Evolutionary conservation across 257 asterid genomes (phyloP).

Genomic region (Solanum tarapatanum): DNA sequence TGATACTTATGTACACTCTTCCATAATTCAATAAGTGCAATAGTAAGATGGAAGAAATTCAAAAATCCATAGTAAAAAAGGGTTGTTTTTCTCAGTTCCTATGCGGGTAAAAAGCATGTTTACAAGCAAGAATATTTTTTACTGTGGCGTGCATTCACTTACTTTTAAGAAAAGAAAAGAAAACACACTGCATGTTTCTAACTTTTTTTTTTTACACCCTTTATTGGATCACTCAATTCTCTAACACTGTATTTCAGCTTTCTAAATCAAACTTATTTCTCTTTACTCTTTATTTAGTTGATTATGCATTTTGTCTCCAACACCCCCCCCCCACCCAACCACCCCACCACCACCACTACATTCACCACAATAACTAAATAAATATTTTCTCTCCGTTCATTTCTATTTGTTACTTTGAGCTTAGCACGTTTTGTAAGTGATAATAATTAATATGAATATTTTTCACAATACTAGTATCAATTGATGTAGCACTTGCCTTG

Average conservation of each 20-base stretch:
- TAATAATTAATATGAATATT: no score
- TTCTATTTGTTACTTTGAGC: background rate
- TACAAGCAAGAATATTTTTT: background rate
- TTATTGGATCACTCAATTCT: slow-evolving; percentile 2
- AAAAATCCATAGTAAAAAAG: background rate
- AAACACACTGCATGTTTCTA: background rate
- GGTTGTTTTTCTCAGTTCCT: background rate
- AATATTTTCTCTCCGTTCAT: background rate
- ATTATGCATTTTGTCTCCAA: background rate
- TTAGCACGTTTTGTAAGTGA: no score
- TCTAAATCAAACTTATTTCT: background rate
- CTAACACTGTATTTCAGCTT: background rate
- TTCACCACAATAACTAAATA: background rate
- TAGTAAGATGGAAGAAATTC: background rate
- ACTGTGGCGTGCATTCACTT: background rate
- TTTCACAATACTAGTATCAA: no score
- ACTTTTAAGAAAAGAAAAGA: slow-evolving; percentile 1
- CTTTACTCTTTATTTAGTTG: background rate
- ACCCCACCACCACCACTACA: no score
- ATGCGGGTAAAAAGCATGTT: slow-evolving; percentile 1
- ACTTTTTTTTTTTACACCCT: background rate
- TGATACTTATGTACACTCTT: background rate
- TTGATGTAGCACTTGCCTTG: background rate
- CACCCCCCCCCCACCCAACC: rapidly evolving
- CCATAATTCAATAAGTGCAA: background rate